Evolutionary conservation across 2,329 filamentous ascomycete species (phyloP).

Genomic region (Penicillium italicum): DNA sequence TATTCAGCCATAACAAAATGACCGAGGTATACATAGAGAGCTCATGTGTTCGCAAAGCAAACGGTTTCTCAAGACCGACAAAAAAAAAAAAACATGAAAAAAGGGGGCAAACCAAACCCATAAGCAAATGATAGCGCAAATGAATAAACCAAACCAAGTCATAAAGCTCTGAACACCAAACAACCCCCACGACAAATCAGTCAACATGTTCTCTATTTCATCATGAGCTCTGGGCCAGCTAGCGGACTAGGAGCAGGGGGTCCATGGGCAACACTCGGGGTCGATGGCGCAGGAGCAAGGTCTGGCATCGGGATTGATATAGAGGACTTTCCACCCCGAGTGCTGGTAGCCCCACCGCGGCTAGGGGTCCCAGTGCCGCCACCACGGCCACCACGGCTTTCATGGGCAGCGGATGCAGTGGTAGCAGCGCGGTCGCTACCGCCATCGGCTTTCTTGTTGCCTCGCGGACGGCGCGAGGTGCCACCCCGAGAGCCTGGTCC

Average conservation of each 20-base stretch:
- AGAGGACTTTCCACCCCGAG: slow-evolving; percentile 28
- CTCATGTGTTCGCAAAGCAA: neutral
- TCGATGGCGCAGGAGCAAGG: slow-evolving; percentile 1
- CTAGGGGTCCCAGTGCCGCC: slow-evolving; percentile 24
- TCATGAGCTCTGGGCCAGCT: slow-evolving; percentile 24
- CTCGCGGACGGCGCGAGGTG: slow-evolving; percentile 73
- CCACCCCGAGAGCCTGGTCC: slow-evolving; percentile 73
- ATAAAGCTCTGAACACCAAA: slow-evolving; percentile 3
- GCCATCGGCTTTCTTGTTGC: slow-evolving; percentile 79
- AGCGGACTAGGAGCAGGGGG: slow-evolving; percentile 1
- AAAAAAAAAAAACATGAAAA: neutral
- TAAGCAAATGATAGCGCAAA: neutral
- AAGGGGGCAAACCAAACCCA: neutral
- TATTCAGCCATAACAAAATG: neutral
- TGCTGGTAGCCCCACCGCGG: slow-evolving; percentile 27
- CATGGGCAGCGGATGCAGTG: slow-evolving; percentile 20
- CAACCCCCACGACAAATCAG: slow-evolving; percentile 1
- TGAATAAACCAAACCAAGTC: neutral
- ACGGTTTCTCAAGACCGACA: neutral
- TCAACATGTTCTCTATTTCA: slow-evolving; percentile 24
- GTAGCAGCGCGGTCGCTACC: slow-evolving; percentile 64
- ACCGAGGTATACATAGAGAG: slow-evolving; percentile 3
- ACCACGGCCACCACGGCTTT: slow-evolving; percentile 29
- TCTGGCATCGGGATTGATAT: slow-evolving; percentile 21
- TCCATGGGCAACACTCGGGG: slow-evolving; percentile 12